Evolutionary conservation across 345 rosid species (phyloP).

Genomic region (Aquilaria malaccensis): DNA sequence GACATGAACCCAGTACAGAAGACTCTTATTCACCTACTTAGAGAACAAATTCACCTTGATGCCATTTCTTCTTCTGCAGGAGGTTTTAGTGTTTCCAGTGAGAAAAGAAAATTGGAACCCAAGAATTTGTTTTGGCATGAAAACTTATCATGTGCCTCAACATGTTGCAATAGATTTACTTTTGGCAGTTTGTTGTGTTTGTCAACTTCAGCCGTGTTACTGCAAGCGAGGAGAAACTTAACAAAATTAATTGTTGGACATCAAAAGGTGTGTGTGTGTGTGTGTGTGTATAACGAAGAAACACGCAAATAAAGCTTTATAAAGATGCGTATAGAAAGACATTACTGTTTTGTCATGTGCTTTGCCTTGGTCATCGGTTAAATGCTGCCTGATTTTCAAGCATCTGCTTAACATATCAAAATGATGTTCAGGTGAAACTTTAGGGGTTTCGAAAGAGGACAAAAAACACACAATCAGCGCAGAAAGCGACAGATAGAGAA

Average conservation of each 20-base stretch:
- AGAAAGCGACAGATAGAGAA: too few relatives aligned
- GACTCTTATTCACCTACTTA: too few relatives aligned
- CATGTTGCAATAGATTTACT: conserved; percentile 74
- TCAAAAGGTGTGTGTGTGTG: too few relatives aligned
- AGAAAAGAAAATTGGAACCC: conserved; percentile 58
- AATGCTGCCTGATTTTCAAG: conserved; percentile 10
- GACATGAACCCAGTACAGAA: too few relatives aligned
- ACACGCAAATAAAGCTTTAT: background rate
- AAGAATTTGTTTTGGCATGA: conserved; percentile 34
- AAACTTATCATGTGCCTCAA: conserved; percentile 28
- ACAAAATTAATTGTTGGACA: conserved; percentile 10
- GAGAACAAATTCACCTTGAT: conserved; percentile 30
- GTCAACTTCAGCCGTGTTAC: conserved; percentile 29
- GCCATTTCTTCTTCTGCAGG: conserved; percentile 31
- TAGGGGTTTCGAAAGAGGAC: too few relatives aligned
- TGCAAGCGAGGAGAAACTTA: conserved; percentile 26
- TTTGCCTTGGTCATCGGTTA: conserved; percentile 28
- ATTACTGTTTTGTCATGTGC: conserved; percentile 29
- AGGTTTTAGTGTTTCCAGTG: conserved; percentile 65
- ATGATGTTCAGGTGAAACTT: too few relatives aligned
- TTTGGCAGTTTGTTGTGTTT: conserved; percentile 43
- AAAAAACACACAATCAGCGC: too few relatives aligned
- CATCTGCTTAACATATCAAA: too few relatives aligned
- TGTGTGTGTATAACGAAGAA: conserved; percentile 1
- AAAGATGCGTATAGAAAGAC: conserved; percentile 1